phyloP scores from a whole-genome alignment of 805 yeast genomes.

The Yamadazyma nakazawae region DNA sequence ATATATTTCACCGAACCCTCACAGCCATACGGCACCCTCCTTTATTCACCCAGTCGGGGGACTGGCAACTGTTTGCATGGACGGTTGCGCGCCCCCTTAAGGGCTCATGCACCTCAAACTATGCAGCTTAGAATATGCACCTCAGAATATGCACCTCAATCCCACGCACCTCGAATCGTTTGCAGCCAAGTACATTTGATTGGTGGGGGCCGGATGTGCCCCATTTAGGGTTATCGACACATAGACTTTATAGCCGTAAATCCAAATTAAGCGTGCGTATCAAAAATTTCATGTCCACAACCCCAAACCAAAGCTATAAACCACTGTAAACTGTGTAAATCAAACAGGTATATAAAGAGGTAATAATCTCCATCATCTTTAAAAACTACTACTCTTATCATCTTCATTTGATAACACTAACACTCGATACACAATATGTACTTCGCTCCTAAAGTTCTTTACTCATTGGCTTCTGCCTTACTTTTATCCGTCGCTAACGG shows the following conservation, averaged over 20 bases:
- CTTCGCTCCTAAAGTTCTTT: slow-evolving; percentile 5
- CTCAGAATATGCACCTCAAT: background rate
- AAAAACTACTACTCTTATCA: no score
- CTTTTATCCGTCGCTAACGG: slow-evolving; percentile 6
- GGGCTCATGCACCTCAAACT: background rate
- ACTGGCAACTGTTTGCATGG: no score
- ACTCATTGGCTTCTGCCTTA: slow-evolving; percentile 9
- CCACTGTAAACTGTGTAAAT: background rate
- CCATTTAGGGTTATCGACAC: background rate
- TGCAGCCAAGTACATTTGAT: background rate
- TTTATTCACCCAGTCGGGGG: no score
- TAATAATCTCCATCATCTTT: no score
- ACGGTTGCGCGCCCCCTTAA: background rate
- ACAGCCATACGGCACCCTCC: background rate
- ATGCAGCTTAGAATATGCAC: background rate
- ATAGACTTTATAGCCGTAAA: background rate
- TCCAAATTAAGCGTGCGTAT: background rate
- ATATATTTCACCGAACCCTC: background rate
- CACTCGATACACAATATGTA: slow-evolving; percentile 1
- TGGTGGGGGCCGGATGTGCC: background rate
- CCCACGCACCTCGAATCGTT: background rate
- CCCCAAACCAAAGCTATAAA: background rate
- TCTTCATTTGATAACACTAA: no score
- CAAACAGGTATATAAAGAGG: background rate
- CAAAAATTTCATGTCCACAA: background rate